Conservation (phyloP, 352 stramenopile genomes). For the Nothophytophthora sp. region DNA sequence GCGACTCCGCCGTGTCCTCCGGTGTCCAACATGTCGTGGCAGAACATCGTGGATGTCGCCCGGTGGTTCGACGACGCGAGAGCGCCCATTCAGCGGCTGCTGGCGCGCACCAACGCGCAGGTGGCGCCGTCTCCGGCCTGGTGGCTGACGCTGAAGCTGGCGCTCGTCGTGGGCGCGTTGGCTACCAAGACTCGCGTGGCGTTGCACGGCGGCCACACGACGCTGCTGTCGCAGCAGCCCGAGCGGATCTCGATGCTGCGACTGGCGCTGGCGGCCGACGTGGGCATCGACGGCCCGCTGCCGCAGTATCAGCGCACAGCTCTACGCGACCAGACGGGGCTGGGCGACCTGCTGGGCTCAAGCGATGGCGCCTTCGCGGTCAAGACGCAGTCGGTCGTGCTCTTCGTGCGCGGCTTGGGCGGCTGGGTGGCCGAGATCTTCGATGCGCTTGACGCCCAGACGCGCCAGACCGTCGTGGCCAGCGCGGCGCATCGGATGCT, state of each 20-base stretch:
- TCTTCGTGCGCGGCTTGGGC: slow-evolving; percentile 16
- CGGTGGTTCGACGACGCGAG: slow-evolving; percentile 20
- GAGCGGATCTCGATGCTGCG: slow-evolving; percentile 23
- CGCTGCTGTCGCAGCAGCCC: slow-evolving; percentile 17
- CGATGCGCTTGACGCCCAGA: slow-evolving; percentile 8
- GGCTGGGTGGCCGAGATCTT: slow-evolving; percentile 22
- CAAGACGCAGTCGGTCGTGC: slow-evolving; percentile 18
- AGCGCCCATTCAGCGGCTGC: slow-evolving; percentile 13
- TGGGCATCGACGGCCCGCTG: slow-evolving; percentile 24
- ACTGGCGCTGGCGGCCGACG: slow-evolving; percentile 14
- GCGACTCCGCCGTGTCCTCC: slow-evolving; percentile 5
- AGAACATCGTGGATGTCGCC: slow-evolving; percentile 7
- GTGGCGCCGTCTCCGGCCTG: slow-evolving; percentile 7
- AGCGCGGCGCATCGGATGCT: slow-evolving; percentile 13
- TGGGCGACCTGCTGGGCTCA: slow-evolving; percentile 13
- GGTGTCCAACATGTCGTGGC: slow-evolving; percentile 10
- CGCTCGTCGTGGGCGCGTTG: slow-evolving; percentile 12
- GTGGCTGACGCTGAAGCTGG: slow-evolving; percentile 23
- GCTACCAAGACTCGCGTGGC: slow-evolving; percentile 18
- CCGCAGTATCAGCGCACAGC: slow-evolving; percentile 19
- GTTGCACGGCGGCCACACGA: slow-evolving; percentile 14
- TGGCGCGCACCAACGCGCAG: slow-evolving; percentile 15
- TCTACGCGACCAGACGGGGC: slow-evolving; percentile 10
- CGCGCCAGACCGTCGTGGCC: slow-evolving; percentile 17
- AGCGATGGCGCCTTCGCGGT: slow-evolving; percentile 21